Conservation (phyloP, 2,329 filamentous ascomycete species). For the Fusarium mangiferae region DNA sequence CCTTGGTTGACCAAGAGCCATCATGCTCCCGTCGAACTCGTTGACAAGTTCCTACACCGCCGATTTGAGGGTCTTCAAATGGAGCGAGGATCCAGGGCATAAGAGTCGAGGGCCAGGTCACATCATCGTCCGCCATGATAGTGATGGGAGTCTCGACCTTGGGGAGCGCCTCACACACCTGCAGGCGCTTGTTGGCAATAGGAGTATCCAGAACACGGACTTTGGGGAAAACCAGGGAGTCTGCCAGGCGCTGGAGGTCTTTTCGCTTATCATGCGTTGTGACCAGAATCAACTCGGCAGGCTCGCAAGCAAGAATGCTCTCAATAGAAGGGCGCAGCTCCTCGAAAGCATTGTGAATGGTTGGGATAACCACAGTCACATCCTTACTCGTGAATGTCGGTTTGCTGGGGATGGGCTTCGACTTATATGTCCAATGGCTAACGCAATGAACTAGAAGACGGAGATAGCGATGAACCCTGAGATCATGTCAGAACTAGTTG, state of each 20-base stretch:
- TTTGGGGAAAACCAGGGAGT: constrained; percentile 67
- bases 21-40: constrained; percentile 77
- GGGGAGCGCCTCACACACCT: constrained; percentile 91
- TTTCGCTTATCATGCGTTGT: constrained; percentile 84
- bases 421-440: constrained; percentile 88
- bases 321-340: constrained; percentile 84
- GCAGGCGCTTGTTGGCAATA: constrained; percentile 94
- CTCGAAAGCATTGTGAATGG: constrained; percentile 86
- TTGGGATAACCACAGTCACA: constrained; percentile 94
- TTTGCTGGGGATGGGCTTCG: constrained; percentile 82
- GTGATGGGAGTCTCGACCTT: constrained; percentile 86
- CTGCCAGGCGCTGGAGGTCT: constrained; percentile 73
- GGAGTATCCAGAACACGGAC: constrained; percentile 80
- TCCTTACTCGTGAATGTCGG: constrained; percentile 83
- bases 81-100: constrained; percentile 93
- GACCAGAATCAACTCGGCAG: constrained; percentile 81
- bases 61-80: constrained; percentile 85
- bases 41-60: constrained; percentile 93
- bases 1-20: constrained; percentile 66
- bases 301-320: constrained; percentile 77
- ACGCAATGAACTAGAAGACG: constrained; percentile 86
- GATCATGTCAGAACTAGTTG: constrained; percentile 31
- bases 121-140: constrained; percentile 94
- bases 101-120: constrained; percentile 87
- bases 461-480: constrained; percentile 86